Conservation (phyloP, 2,329 filamentous ascomycete species). For the Cladophialophora exuberans region DNA sequence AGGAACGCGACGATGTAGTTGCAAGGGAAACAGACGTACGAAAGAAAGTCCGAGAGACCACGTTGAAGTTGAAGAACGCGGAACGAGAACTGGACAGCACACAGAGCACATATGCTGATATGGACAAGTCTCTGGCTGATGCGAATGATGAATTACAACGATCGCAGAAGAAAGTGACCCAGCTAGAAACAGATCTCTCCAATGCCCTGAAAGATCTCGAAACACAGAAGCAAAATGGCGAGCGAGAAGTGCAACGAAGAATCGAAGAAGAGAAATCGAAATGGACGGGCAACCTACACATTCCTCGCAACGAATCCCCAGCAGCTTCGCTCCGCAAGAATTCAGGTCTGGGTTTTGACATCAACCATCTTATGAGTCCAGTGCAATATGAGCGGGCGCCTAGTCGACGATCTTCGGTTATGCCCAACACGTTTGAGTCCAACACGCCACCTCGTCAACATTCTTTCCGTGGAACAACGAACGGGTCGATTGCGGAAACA, state of each 20-base stretch:
- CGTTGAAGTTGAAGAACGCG: slow-evolving; percentile 66
- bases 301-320: slow-evolving; percentile 46
- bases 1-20: slow-evolving; percentile 83
- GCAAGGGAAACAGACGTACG: slow-evolving; percentile 84
- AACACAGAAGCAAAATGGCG: slow-evolving; percentile 62
- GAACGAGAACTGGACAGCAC: slow-evolving; percentile 82
- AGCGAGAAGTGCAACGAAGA: slow-evolving; percentile 60
- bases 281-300: slow-evolving; percentile 54
- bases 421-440: slow-evolving; percentile 39
- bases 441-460: slow-evolving; percentile 50
- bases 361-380: slow-evolving; percentile 41
- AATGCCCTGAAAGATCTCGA: slow-evolving; percentile 61
- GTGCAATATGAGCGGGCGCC: slow-evolving; percentile 39
- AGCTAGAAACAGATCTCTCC: slow-evolving; percentile 64
- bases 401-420: slow-evolving; percentile 47
- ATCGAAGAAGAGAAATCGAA: slow-evolving; percentile 68
- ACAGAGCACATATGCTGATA: slow-evolving; percentile 47
- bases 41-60: slow-evolving; percentile 85
- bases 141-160: slow-evolving; percentile 63
- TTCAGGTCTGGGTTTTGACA: slow-evolving; percentile 39
- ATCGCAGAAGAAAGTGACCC: slow-evolving; percentile 45
- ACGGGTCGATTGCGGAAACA: slow-evolving; percentile 45
- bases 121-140: slow-evolving; percentile 62
- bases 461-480: slow-evolving; percentile 43
- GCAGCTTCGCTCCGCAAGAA: slow-evolving; percentile 45